phyloP scores from a whole-genome alignment of 495 filamentous ascomycete species.

The Aspergillus kassunensis region DNA sequence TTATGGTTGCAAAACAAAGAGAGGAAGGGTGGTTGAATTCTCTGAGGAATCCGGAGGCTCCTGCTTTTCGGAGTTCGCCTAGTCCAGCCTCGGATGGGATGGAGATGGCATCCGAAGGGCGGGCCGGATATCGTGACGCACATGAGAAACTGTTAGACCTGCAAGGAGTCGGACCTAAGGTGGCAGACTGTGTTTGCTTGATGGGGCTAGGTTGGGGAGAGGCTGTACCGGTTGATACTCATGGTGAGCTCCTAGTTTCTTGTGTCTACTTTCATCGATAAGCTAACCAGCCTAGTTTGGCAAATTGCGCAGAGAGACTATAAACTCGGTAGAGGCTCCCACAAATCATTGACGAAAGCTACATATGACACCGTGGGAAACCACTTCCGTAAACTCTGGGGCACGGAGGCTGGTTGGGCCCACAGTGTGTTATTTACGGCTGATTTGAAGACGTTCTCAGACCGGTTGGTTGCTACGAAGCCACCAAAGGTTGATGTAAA shows the following conservation, averaged over 20 bases:
- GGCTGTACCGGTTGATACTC: slow-evolving; percentile 92
- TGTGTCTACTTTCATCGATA: not conserved
- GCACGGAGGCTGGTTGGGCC: slow-evolving; percentile 92
- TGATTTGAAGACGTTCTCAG: slow-evolving; percentile 81
- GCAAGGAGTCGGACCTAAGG: slow-evolving; percentile 91
- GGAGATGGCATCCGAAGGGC: slow-evolving; percentile 53
- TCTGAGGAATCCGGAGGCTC: slow-evolving; percentile 72
- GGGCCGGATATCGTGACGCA: slow-evolving; percentile 70
- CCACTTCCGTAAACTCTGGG: slow-evolving; percentile 88
- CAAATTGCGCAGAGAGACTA: slow-evolving; percentile 97
- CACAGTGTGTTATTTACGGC: slow-evolving; percentile 96
- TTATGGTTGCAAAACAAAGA: slow-evolving; percentile 61
- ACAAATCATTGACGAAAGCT: slow-evolving; percentile 79
- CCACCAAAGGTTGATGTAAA: slow-evolving; percentile 49
- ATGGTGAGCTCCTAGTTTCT: slow-evolving; percentile 50
- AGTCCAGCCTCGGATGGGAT: slow-evolving; percentile 18
- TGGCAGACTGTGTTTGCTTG: slow-evolving; percentile 92
- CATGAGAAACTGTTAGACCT: slow-evolving; percentile 76
- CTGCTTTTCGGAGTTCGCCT: slow-evolving; percentile 49
- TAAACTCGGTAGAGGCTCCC: slow-evolving; percentile 78
- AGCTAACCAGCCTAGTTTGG: slow-evolving; percentile 60
- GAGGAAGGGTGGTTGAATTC: slow-evolving; percentile 70
- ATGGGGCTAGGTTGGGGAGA: slow-evolving; percentile 99
- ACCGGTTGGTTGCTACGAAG: slow-evolving; percentile 48
- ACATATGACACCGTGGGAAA: slow-evolving; percentile 89